These are phyloP conservation scores for Pseudocercospora vitis DNA, from an alignment of 2,329 filamentous ascomycete species.

Conservation along the genomic window DNA sequence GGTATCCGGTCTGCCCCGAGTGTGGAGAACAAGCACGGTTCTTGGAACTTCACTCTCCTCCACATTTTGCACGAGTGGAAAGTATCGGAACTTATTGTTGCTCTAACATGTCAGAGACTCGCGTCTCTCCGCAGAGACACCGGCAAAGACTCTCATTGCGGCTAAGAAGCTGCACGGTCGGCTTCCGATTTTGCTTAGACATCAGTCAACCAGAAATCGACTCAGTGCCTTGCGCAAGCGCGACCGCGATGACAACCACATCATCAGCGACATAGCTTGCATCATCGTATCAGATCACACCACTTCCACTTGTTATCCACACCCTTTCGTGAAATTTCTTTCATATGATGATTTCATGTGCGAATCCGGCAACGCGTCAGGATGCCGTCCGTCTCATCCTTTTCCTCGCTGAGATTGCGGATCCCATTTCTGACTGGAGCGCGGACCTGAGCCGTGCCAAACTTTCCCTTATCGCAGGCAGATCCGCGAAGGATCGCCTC, in stretches of 20 bases:
- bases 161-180: too few relatives aligned
- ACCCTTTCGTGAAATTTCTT: background rate
- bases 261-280: background rate
- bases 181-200: too few relatives aligned
- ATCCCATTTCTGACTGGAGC: background rate
- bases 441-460: slow-evolving; percentile 3
- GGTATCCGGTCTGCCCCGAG: background rate
- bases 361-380: background rate
- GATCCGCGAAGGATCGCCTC: slow-evolving; percentile 1
- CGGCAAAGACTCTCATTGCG: background rate
- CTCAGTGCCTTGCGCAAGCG: background rate
- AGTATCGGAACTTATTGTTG: slow-evolving; percentile 1
- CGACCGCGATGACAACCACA: background rate
- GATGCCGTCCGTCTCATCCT: background rate
- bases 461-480: background rate
- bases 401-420: background rate
- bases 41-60: background rate
- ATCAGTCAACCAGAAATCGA: background rate
- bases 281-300: background rate
- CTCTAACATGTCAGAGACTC: background rate
- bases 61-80: background rate
- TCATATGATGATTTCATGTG: slow-evolving; percentile 3
- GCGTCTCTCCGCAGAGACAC: background rate
- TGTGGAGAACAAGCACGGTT: slow-evolving; percentile 4
- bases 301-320: background rate